phyloP scores from a whole-genome alignment of 139 green algal genomes.

The Chlorella sp. region DNA sequence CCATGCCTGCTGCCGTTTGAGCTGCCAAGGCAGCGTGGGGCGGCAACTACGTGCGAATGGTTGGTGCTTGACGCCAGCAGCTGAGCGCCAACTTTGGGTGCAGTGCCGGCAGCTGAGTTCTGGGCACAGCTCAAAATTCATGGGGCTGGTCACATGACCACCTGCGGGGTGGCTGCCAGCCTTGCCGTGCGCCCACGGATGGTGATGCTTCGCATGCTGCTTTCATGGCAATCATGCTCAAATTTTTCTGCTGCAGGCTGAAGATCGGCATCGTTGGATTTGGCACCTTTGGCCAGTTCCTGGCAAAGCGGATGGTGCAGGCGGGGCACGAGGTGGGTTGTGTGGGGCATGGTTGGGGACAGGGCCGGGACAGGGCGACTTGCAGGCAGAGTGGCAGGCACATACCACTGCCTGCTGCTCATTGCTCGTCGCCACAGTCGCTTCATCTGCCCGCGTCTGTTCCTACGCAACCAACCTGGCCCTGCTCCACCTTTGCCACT shows the following conservation, averaged over 20 bases:
- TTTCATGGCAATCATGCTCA: no score
- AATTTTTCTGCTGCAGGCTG: slow-evolving; percentile 56
- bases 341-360: no score
- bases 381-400: background rate
- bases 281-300: slow-evolving; percentile 98
- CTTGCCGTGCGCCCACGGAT: background rate
- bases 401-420: background rate
- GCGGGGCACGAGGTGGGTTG: slow-evolving; percentile 79
- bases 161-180: background rate
- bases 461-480: background rate
- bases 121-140: no score
- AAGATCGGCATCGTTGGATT: slow-evolving; percentile 97
- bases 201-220: background rate
- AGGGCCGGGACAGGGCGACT: no score
- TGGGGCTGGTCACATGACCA: background rate
- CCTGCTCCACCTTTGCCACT: background rate
- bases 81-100: no score
- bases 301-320: slow-evolving; percentile 86
- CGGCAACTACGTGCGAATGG: no score
- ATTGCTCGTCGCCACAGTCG: no score
- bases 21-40: no score
- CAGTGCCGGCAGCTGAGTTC: no score
- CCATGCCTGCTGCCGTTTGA: no score
- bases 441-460: background rate
- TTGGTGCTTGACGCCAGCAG: no score